These are phyloP conservation scores for Gymnopilus junonius DNA, from an alignment of 768 basidiomycete genomes.

Conservation along the genomic window DNA sequence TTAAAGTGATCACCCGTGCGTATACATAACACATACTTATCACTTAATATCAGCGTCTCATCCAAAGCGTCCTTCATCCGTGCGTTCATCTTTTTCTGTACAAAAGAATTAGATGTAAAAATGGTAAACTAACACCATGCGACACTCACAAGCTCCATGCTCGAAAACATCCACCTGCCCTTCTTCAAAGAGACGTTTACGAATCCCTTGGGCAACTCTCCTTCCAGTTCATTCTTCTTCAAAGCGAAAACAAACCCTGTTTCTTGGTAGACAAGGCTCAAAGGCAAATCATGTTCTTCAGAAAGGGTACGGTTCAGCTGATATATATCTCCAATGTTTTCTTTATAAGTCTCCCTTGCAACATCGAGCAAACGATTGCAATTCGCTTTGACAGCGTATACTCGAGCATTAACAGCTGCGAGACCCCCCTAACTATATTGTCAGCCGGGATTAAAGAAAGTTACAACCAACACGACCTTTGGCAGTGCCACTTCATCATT, in stretches of 20 bases:
- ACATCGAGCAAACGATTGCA: slow-evolving; percentile 88
- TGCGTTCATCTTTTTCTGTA: slow-evolving; percentile 85
- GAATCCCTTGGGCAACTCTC: slow-evolving; percentile 71
- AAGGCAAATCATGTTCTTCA: slow-evolving; percentile 65
- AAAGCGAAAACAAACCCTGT: slow-evolving; percentile 74
- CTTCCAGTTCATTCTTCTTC: slow-evolving; percentile 68
- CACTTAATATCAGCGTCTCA: slow-evolving; percentile 85
- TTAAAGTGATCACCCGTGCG: not conserved
- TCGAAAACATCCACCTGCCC: slow-evolving; percentile 77
- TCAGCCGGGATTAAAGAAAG: not conserved
- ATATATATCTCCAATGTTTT: slow-evolving; percentile 89
- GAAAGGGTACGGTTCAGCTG: slow-evolving; percentile 62
- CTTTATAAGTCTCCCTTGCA: slow-evolving; percentile 92
- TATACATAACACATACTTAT: slow-evolving; percentile 49
- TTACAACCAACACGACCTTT: slow-evolving; percentile 50
- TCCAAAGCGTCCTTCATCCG: slow-evolving; percentile 91
- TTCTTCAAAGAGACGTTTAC: slow-evolving; percentile 69
- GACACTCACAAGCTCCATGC: slow-evolving; percentile 73
- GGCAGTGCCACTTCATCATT: slow-evolving; percentile 70
- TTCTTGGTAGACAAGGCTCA: slow-evolving; percentile 73
- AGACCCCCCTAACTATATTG: slow-evolving; percentile 62
- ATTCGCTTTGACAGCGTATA: slow-evolving; percentile 91
- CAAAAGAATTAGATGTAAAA: not conserved
- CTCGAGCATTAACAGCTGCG: slow-evolving; percentile 73
- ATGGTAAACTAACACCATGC: not conserved